Base-by-base conservation (phyloP, 176 grass and related monocot genomes). In the Tuctoria greenei region DNA sequence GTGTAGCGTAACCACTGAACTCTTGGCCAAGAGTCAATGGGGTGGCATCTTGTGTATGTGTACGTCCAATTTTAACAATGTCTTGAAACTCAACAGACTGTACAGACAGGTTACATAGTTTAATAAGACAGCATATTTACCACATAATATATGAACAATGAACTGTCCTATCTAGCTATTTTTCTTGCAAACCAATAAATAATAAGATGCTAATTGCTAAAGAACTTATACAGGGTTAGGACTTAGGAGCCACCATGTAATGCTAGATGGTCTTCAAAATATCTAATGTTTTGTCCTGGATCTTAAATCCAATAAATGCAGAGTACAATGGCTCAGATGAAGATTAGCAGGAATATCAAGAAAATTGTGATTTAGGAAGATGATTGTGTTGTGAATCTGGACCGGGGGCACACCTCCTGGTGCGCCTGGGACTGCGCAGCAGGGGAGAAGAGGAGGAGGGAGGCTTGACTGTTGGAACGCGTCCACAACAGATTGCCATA, bases 11-110 rank as follows among this genome's bases (percentile, higher is more conserved):
- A 70, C 96, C 96, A 82, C 95, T 92, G 58, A 99, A 99, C 79
- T 99, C 96, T 84, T 99, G 92, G 37, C 96, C 92, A 86, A 99
- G 92, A 64, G 96, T 99, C 64, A 95, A 83, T 12, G 92, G 95
- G 87, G 96, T 99, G 55, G 92, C 96, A 85, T 99, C 96, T 87
- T 99, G 96, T 34, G 92, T 95, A 90, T 95, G 96, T 28, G 96
- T 99, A 44, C 92, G 89, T 8, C 95, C 96, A 47, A 95, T 95
- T 74, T 99, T 99, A 69, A 99, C 88, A 58, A 99, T 99, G 67
- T 90, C 92, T 78, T 92, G 92, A 84, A 95, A 99, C 78, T 99
- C 96, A 73, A 88, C 67, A 80, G 89, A 86, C 96, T 99, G 83
- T 25, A 86, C 57, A 60, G 49, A 8, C 5, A 79, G 61, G 27